Base-by-base conservation (phyloP, 2,329 filamentous ascomycete species). In the Hymenoscyphus linearis region DNA sequence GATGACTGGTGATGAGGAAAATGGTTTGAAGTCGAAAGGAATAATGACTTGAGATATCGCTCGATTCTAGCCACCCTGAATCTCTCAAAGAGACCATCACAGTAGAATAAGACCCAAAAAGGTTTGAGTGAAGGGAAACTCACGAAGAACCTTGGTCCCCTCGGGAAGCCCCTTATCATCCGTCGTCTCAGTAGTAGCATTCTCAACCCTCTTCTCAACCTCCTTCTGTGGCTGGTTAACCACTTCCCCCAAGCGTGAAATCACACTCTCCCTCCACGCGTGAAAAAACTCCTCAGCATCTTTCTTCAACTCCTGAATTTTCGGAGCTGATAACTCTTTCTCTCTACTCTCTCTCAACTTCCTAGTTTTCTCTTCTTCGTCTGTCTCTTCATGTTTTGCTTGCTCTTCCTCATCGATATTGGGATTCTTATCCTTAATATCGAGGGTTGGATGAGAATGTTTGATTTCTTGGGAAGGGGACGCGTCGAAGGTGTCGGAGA, bases 181-280 rank as follows among this genome's bases (percentile, higher is more conserved):
- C 13, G 70, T 70, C 54, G 69, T 66, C n/a, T 71, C 65, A 62
- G 63, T 69, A 50, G 69, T 66, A 64, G 67, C 68, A 47, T 68
- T 63, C 60, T 71, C 62, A 34, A 68, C 63, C 64, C 71, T 58
- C 68, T 66, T 67, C 62, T 65, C 71, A 61, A 65, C 71, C 59
- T 61, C 64, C n/a, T 82, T 79, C 58, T 77, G 79, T 34, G 78
- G 73, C 64, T 83, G 78, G 50, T 82, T 80, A 18, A 92, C 81
- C 37, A 85, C 80, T 65, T 95, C 88, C 18, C 85, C 84, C 26
- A 96, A 78, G 14, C 92, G 84, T 60, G 84, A 81, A 47, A 90
- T 77, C 10, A 96, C 83, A 13, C 80, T 79, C 5, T 85, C 80
- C 68, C 90, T 84, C 93, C 93, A 98, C 65, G 91, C 88, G 61